A percentile compares a stretch with the other conserved stretches of the same genome.
phyloP scores from a whole-genome alignment of 495 filamentous ascomycete species.

The Daldinia vernicosa region DNA sequence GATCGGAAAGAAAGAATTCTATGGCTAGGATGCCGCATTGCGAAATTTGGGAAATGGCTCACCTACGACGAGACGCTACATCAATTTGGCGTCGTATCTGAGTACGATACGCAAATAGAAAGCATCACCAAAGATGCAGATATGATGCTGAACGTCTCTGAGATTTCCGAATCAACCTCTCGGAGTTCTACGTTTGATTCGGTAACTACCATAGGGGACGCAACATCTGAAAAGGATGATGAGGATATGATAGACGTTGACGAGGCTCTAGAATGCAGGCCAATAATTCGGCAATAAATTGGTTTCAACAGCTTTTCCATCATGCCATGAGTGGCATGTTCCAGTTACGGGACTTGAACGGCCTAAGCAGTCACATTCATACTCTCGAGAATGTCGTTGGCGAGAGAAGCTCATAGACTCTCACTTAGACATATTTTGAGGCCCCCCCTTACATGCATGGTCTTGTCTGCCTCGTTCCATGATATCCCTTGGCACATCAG shows the following conservation, averaged over 20 bases:
- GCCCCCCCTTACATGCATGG: neutral
- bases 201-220: constrained; percentile 4
- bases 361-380: neutral
- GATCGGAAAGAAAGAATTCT: constrained; percentile 76
- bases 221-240: constrained; percentile 30
- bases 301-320: neutral
- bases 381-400: neutral
- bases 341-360: neutral
- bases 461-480: neutral
- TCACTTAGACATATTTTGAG: neutral
- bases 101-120: constrained; percentile 40
- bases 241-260: constrained; percentile 45
- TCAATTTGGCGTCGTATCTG: constrained; percentile 46
- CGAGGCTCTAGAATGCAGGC: constrained; percentile 23
- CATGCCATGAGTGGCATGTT: neutral
- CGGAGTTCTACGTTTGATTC: constrained; percentile 32
- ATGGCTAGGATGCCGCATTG: constrained; percentile 72
- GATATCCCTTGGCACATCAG: neutral
- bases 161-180: constrained; percentile 25
- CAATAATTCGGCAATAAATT: constrained; percentile 35
- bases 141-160: constrained; percentile 35
- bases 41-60: constrained; percentile 51
- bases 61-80: constrained; percentile 45
- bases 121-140: constrained; percentile 30
- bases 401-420: neutral